Conservation (phyloP, 2,329 filamentous ascomycete genomes). For the Geosmithia flava region DNA sequence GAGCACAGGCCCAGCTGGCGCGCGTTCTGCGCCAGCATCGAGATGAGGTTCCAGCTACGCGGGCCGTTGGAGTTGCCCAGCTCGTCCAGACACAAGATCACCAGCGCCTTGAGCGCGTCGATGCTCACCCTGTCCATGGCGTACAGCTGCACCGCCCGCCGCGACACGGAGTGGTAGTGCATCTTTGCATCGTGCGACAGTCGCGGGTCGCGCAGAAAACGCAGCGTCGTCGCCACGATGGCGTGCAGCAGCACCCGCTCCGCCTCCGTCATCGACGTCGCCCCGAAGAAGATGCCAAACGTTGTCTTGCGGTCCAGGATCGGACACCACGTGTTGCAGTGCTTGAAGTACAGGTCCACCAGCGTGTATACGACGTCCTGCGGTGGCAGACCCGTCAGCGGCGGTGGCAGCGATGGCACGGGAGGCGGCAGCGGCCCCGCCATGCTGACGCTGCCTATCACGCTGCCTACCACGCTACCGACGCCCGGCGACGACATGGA, state of each 20-base stretch:
- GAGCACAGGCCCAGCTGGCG: constrained; percentile 25
- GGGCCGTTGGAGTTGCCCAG: constrained; percentile 29
- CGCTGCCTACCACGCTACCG: not conserved
- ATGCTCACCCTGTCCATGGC: constrained; percentile 27
- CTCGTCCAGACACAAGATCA: constrained; percentile 28
- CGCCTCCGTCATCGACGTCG: constrained; percentile 22
- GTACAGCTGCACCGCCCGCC: constrained; percentile 25
- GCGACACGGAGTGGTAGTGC: constrained; percentile 25
- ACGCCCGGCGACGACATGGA: not conserved
- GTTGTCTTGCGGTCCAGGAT: constrained; percentile 30
- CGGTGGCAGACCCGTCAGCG: constrained; percentile 36
- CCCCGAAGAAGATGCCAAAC: constrained; percentile 25
- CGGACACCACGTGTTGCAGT: constrained; percentile 48
- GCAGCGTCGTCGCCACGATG: constrained; percentile 28
- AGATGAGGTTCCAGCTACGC: constrained; percentile 26
- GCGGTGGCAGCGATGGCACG: not conserved
- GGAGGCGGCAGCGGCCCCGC: not conserved
- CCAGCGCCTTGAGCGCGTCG: constrained; percentile 22
- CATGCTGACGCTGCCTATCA: not conserved
- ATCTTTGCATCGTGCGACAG: constrained; percentile 21
- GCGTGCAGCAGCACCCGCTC: constrained; percentile 28
- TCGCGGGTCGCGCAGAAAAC: constrained; percentile 26
- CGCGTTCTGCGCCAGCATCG: constrained; percentile 23
- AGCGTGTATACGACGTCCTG: constrained; percentile 48
- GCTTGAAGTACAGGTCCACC: constrained; percentile 50